Evolutionary conservation across 2,329 filamentous ascomycete genomes (phyloP).

Genomic region (Macroventuria anomochaeta): DNA sequence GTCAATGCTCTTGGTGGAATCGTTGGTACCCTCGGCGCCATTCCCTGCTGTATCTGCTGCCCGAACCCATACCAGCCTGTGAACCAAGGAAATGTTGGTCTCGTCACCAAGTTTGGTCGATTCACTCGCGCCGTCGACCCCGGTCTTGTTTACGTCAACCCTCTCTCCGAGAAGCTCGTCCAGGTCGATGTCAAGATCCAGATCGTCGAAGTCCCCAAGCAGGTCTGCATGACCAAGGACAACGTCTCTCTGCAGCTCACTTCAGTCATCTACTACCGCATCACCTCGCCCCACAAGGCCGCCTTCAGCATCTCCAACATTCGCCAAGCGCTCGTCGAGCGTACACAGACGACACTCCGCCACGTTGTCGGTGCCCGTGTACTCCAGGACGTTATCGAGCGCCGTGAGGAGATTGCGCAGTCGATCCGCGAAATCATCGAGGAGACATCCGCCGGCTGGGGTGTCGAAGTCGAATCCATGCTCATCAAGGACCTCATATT

Average conservation of each 20-base stretch:
- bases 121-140: slow-evolving; percentile 97
- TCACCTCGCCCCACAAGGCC: slow-evolving; percentile 92
- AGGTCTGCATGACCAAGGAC: slow-evolving; percentile 99
- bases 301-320: slow-evolving; percentile 97
- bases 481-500: slow-evolving; percentile 99
- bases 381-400: slow-evolving; percentile 97
- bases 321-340: slow-evolving; percentile 93
- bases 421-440: slow-evolving; percentile 98
- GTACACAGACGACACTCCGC: slow-evolving; percentile 95
- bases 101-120: slow-evolving; percentile 92
- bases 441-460: slow-evolving; percentile 91
- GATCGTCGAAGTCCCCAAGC: slow-evolving; percentile 94
- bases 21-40: slow-evolving; percentile 80
- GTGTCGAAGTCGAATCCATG: slow-evolving; percentile 96
- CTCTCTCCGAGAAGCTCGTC: slow-evolving; percentile 84
- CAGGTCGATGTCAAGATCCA: slow-evolving; percentile 99
- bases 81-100: slow-evolving; percentile 88
- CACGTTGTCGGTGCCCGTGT: slow-evolving; percentile 96
- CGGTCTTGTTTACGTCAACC: slow-evolving; percentile 96
- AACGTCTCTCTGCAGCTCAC: slow-evolving; percentile 94
- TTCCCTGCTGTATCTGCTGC: slow-evolving; percentile 90
- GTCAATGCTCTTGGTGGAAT: slow-evolving; percentile 77
- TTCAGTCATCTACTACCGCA: slow-evolving; percentile 99
- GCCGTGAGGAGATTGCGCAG: slow-evolving; percentile 93
- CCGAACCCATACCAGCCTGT: slow-evolving; percentile 97